A percentile compares a stretch with the other conserved stretches of the same genome.
Conservation (phyloP, 2,329 filamentous ascomycete species). For the Microascus cirrosus region DNA sequence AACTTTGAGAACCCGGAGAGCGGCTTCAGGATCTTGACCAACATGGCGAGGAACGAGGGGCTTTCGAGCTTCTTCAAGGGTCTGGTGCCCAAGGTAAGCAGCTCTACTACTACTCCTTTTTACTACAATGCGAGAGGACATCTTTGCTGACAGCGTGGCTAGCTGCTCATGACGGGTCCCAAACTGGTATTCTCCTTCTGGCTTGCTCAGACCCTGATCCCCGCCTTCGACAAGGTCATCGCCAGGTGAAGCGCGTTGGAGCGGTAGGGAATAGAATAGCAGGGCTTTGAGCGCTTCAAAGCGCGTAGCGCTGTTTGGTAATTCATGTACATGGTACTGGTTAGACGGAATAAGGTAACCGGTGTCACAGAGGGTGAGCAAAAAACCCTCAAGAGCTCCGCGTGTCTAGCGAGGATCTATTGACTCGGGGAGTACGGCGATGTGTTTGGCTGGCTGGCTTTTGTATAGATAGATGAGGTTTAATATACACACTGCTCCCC, state of each 20-base stretch:
- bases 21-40: constrained; percentile 80
- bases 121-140: background rate
- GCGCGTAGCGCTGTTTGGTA: background rate
- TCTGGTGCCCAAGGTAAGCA: constrained; percentile 69
- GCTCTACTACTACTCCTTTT: no score
- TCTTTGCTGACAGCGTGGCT: background rate
- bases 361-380: background rate
- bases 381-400: background rate
- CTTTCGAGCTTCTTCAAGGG: constrained; percentile 92
- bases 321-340: background rate
- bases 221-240: constrained; percentile 60
- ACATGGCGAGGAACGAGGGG: constrained; percentile 90
- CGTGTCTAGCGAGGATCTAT: background rate
- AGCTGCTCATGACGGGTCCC: constrained; percentile 95
- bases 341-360: background rate
- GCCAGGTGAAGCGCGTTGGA: constrained; percentile 13
- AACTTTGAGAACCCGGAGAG: constrained; percentile 98
- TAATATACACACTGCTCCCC: constrained; percentile 1
- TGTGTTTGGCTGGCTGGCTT: background rate
- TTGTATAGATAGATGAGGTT: constrained; percentile 4
- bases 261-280: background rate
- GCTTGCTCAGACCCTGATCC: constrained; percentile 96
- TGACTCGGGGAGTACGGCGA: background rate
- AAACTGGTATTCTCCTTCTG: constrained; percentile 99
- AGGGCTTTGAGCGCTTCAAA: background rate